These are phyloP conservation scores for Vanilla planifolia DNA, from an alignment of 106 monocot species.

Conservation along the genomic window DNA sequence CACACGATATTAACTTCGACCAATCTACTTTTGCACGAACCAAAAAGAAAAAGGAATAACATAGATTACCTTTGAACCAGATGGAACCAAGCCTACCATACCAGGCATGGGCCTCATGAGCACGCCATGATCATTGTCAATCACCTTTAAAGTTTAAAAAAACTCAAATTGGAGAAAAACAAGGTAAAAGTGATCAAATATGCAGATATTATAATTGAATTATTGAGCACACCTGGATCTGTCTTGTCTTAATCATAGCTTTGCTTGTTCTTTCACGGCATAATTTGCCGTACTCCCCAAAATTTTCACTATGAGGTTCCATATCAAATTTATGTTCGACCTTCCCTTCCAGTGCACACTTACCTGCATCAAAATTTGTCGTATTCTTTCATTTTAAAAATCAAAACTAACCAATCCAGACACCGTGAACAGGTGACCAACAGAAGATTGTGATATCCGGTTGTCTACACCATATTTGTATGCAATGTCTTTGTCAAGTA, in stretches of 20 bases:
- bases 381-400: not conserved
- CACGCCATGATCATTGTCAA: slow-evolving; percentile 70
- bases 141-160: slow-evolving; percentile 37
- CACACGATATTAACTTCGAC: too few species aligned
- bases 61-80: slow-evolving; percentile 95
- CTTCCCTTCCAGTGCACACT: slow-evolving; percentile 80
- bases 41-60: too few species aligned
- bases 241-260: slow-evolving; percentile 83
- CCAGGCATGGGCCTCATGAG: slow-evolving; percentile 97
- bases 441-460: too few species aligned
- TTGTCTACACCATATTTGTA: too few species aligned
- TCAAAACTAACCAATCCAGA: too few species aligned
- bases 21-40: too few species aligned
- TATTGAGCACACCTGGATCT: slow-evolving; percentile 54
- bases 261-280: slow-evolving; percentile 94
- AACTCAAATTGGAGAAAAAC: not conserved
- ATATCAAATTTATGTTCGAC: slow-evolving; percentile 99
- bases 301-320: slow-evolving; percentile 95
- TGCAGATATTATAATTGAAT: not conserved
- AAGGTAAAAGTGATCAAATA: not conserved
- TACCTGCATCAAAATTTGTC: slow-evolving; percentile 36
- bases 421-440: too few species aligned
- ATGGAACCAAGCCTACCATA: slow-evolving; percentile 69
- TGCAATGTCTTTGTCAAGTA: too few species aligned
- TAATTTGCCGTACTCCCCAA: slow-evolving; percentile 71